These are phyloP conservation scores for Exophiala lecanii-corni DNA, from an alignment of 2,329 filamentous ascomycete species.

Conservation along the genomic window DNA sequence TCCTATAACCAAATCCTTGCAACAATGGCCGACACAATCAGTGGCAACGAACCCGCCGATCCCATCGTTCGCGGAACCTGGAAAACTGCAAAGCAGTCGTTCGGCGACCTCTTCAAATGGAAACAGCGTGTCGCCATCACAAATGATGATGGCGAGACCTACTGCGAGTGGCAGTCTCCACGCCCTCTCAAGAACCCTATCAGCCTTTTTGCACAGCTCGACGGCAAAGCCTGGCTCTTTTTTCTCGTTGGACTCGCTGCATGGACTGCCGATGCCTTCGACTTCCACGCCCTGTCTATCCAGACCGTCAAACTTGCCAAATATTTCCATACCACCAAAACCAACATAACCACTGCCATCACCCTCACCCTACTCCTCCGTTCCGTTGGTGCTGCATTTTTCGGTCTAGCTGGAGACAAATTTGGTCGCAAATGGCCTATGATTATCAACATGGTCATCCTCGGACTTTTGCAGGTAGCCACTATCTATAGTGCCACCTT, in stretches of 20 bases:
- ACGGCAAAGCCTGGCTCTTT: constrained; percentile 66
- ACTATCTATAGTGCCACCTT: constrained; percentile 74
- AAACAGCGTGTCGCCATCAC: constrained; percentile 66
- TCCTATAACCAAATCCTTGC: too few relatives aligned
- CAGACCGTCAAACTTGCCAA: constrained; percentile 67
- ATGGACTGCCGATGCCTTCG: constrained; percentile 79
- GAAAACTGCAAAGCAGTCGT: constrained; percentile 61
- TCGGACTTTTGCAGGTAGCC: constrained; percentile 66
- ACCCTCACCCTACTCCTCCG: constrained; percentile 70
- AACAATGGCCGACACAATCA: constrained; percentile 9
- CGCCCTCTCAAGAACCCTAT: constrained; percentile 66
- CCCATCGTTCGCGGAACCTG: constrained; percentile 62
- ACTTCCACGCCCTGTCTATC: constrained; percentile 76
- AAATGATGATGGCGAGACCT: constrained; percentile 61
- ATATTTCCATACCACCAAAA: constrained; percentile 57
- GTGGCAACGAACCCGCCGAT: constrained; percentile 51
- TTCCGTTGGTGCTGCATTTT: constrained; percentile 68
- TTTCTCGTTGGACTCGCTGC: constrained; percentile 69
- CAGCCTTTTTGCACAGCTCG: constrained; percentile 61
- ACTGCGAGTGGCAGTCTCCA: constrained; percentile 64
- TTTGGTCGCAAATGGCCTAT: constrained; percentile 82
- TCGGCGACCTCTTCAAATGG: constrained; percentile 65
- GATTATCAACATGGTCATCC: constrained; percentile 71
- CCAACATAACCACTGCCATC: constrained; percentile 69
- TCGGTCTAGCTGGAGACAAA: constrained; percentile 72